Evolutionary conservation across 257 asterid species (phyloP), one percentile per base, ranked within the genome.

Genomic region (Nyctanthes arbortristis): DNA sequence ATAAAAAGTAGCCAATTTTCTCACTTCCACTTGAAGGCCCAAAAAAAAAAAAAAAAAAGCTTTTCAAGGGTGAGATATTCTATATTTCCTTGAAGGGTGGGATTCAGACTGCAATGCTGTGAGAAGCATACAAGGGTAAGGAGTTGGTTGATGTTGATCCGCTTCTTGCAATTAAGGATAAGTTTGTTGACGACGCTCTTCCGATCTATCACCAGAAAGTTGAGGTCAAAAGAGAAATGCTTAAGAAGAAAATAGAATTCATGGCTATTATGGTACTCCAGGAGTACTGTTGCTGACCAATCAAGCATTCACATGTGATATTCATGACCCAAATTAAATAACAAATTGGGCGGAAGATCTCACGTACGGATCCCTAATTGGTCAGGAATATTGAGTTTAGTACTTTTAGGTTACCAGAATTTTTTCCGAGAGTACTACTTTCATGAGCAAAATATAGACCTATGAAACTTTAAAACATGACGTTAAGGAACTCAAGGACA

Each of bases 21-120:
- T n/a, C n/a, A n/a, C n/a, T n/a, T n/a, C n/a, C n/a, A n/a, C n/a
- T n/a, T n/a, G n/a, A n/a, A n/a, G n/a, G n/a, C n/a, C n/a, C n/a
- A n/a, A n/a, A n/a, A n/a, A n/a, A n/a, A n/a, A n/a, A n/a, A n/a
- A n/a, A n/a, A n/a, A n/a, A n/a, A n/a, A n/a, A n/a, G n/a, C n/a
- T n/a, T n/a, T n/a, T n/a, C n/a, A n/a, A n/a, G n/a, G n/a, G n/a
- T 0, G 97, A 97, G 80, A 45, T 94, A 25, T 94, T 94, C 68
- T 94, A 94, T 61, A 71, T 88, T 86, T 94, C 99, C 0, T 66
- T 86, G 56, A 91, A 91, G 83, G 91, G 97, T 25, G 97, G 96
- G 68, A 87, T 91, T 78, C 81, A 73, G 69, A 91, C 99, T n/a
- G 93, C 95, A 0, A 70, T 94, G 83, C 84, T 94, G 61, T 88